Evolutionary conservation across 768 basidiomycete species (phyloP), one percentile per base, ranked within the genome.

Genomic region (Pleurotus salmoneostramineus): DNA sequence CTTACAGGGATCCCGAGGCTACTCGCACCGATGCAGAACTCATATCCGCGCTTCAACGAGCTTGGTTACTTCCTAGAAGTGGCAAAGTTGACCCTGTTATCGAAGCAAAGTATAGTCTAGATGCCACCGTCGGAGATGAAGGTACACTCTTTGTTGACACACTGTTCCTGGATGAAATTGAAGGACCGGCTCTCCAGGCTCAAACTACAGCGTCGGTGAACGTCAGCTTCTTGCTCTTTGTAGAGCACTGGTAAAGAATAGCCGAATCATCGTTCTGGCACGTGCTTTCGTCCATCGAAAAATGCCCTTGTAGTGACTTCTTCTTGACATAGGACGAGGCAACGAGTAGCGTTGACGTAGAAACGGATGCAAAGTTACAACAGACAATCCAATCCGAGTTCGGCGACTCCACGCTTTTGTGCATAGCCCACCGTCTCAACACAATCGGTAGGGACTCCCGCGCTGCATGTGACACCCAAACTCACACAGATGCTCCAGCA

Each of bases 21-120:
- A 60, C 74, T 1, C 72, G 75, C 21, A 83, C 82, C 1, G 87
- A 89, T 67, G 81, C 81, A 0, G 83, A 87, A 62, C 66, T 87
- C 14, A 81, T 90, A 42, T 79, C 82, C 1, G 78, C 82, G 14
- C 77, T 90, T 3, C 82, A 82, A 56, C 71, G 84, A 46, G 81
- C 84, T 10, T 83, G 82, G 72, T 74, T 90, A 10, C 75, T 89
- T 10, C 83, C 83, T 1, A 69, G 71, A 15, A 74, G 77, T 32
- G 83, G 82, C 5, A 34, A 71, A 8, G 57, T 71, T 27, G 76
- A 83, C 62, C 68, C 82, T 11, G 64, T 66, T 40, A 75, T 78
- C 5, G 80, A 85, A 61, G 76, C 81, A n/a, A 91, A 91, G 66
- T 89, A 89, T 70, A 82, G 82, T 58, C 70, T 90, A 35, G 81